These are phyloP conservation scores for Ceratocystis albifundus DNA, from an alignment of 2,329 filamentous ascomycete genomes.

Conservation along the genomic window DNA sequence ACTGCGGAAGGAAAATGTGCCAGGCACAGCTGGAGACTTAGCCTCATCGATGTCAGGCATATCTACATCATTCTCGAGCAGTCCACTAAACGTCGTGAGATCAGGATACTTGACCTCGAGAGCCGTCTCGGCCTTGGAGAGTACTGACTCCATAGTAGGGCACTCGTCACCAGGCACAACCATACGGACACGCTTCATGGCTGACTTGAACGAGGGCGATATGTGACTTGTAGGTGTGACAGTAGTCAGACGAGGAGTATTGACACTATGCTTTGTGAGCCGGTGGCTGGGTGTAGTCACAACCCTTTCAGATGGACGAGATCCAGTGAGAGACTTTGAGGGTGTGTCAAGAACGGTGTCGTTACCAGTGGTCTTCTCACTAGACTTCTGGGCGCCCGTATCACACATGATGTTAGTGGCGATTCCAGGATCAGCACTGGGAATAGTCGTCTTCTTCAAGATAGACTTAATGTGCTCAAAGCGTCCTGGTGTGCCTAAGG, in stretches of 20 bases:
- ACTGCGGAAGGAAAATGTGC: conserved; percentile 54
- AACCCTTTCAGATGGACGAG: conserved; percentile 29
- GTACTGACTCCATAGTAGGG: conserved; percentile 29
- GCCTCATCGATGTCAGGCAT: conserved; percentile 25
- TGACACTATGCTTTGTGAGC: conserved; percentile 62
- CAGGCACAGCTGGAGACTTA: conserved; percentile 36
- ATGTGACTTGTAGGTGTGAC: conserved; percentile 18
- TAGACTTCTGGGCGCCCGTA: conserved; percentile 9
- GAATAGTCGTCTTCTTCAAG: conserved; percentile 35
- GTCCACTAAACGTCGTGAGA: conserved; percentile 35
- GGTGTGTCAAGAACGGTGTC: conserved; percentile 32
- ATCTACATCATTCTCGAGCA: conserved; percentile 24
- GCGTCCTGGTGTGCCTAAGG: conserved; percentile 37
- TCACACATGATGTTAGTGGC: too few species aligned
- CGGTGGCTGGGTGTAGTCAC: conserved; percentile 58
- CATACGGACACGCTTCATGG: conserved; percentile 23
- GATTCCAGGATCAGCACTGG: background rate
- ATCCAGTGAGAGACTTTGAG: conserved; percentile 33
- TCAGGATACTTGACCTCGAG: conserved; percentile 42
- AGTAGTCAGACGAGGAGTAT: conserved; percentile 53
- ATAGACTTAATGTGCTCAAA: conserved; percentile 50
- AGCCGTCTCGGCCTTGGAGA: conserved; percentile 22
- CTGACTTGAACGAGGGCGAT: conserved; percentile 21
- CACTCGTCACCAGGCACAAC: conserved; percentile 28
- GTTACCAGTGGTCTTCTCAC: conserved; percentile 36